These are phyloP conservation scores for Metschnikowia kofuensis DNA, from an alignment of 805 yeast genomes.

Conservation along the genomic window DNA sequence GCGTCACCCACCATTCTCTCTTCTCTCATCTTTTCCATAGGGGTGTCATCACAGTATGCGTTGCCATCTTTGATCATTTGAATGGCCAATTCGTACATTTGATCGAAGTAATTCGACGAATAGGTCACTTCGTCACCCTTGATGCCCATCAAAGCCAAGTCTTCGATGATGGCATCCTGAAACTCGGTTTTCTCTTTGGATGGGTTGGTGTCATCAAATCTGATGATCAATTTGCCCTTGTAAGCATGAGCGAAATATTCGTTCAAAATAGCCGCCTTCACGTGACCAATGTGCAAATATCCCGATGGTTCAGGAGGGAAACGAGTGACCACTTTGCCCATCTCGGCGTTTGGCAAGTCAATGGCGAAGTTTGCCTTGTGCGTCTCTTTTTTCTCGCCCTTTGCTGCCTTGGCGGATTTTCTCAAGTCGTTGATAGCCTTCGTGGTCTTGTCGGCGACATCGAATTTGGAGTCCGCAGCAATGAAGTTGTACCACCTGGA, in stretches of 20 bases:
- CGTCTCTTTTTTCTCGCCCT: conserved; percentile 71
- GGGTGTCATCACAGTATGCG: conserved; percentile 97
- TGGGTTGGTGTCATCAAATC: conserved; percentile 99
- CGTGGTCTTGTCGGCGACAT: conserved; percentile 62
- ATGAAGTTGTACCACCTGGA: conserved; percentile 92
- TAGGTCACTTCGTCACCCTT: conserved; percentile 85
- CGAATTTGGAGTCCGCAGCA: conserved; percentile 56
- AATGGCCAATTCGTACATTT: conserved; percentile 85
- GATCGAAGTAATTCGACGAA: conserved; percentile 90
- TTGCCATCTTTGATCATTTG: conserved; percentile 90
- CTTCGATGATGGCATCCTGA: conserved; percentile 92
- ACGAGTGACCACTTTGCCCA: conserved; percentile 96
- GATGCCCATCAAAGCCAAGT: conserved; percentile 84
- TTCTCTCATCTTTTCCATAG: conserved; percentile 92
- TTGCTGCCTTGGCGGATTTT: conserved; percentile 56
- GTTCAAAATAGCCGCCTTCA: conserved; percentile 95
- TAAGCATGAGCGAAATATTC: conserved; percentile 94
- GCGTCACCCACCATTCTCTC: conserved; percentile 98
- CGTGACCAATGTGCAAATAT: conserved; percentile 98
- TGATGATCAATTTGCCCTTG: conserved; percentile 92
- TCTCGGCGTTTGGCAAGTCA: conserved; percentile 84
- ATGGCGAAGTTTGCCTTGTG: conserved; percentile 96
- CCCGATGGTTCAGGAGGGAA: conserved; percentile 99
- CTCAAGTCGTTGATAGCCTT: conserved; percentile 71
- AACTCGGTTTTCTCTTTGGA: conserved; percentile 93